phyloP scores from a whole-genome alignment of 495 filamentous ascomycete genomes.

The Tuber brumale region DNA sequence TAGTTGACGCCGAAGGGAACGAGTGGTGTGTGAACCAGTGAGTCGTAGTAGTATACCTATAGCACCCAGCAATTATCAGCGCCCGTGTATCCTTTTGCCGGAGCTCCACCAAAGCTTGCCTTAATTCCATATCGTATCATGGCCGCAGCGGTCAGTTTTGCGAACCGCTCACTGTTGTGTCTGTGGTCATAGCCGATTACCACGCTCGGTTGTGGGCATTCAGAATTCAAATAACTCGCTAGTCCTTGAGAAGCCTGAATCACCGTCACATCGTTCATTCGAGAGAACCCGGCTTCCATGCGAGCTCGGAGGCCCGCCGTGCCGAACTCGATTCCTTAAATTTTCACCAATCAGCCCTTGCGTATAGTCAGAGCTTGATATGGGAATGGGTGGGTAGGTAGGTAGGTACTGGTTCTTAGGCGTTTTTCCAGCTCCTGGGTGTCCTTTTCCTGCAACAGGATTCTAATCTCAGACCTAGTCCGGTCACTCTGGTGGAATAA shows the following conservation, averaged over 20 bases:
- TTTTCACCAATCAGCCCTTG: conserved; percentile 1
- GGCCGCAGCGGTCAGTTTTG: conserved; percentile 57
- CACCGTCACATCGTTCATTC: conserved; percentile 63
- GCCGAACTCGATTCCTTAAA: conserved; percentile 58
- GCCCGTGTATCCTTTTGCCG: neutral
- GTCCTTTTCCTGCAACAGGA: conserved; percentile 49
- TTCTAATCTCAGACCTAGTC: conserved; percentile 56
- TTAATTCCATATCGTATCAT: conserved; percentile 57
- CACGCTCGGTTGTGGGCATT: conserved; percentile 43
- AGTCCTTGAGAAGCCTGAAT: conserved; percentile 69
- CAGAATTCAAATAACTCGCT: conserved; percentile 54
- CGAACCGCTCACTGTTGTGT: conserved; percentile 60
- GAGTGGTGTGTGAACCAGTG: conserved; percentile 56
- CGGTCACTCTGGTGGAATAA: conserved; percentile 46
- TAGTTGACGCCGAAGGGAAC: conserved; percentile 61
- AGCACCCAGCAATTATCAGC: neutral
- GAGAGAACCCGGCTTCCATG: conserved; percentile 65
- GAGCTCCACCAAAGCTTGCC: conserved; percentile 11
- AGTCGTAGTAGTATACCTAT: conserved; percentile 55
- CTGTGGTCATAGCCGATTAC: conserved; percentile 66
- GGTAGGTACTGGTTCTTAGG: conserved; percentile 50
- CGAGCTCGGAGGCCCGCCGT: conserved; percentile 59
- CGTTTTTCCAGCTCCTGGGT: conserved; percentile 52
- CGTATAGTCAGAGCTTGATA: neutral
- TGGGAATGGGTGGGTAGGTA: conserved; percentile 47